Base-by-base conservation (phyloP, 2,329 filamentous ascomycete species). In the Hortaea werneckii region DNA sequence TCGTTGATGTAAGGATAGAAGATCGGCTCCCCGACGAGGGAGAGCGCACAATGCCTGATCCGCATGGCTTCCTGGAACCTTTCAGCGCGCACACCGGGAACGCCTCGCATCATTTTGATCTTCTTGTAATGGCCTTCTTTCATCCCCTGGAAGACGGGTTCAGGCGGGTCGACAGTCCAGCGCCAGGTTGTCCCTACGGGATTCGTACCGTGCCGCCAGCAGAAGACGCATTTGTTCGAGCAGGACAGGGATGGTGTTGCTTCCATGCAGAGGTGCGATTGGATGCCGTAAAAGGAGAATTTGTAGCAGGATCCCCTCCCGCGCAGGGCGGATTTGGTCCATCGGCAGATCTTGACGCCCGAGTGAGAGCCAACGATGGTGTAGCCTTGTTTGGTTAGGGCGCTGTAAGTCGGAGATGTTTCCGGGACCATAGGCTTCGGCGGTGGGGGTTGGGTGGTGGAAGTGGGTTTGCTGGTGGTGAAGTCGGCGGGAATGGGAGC, bases 1-100 rank as follows among this genome's bases (percentile, higher is more conserved):
- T 89, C 84, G 66, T 98, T 95, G 73, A 96, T 96, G 61, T 94
- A 82, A 7, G 92, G 92, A 65, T 96, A 96, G 70, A 96, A 96
- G 57, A 95, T 95, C n/a, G 90, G 90, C 66, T 98, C 90, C 55
- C 92, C 90, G 20, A 98, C 92, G 7, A 98, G 75, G 54, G 82
- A 87, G 40, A 98, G 72, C 0, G 92, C 92, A 64, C 90, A 98
- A 67, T 98, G 90, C 0, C 87, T 78, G 57, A 98, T 95, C 37
- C 81, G 77, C 83, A 95, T 87, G 0, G 89, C 90, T 69, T 96
- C 92, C 5, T 83, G 80, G 60, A 94, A 96, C 3, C 92, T 78
- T 66, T 96, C 90, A 1, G 89, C 86, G 8, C 90, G 79, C 4
- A 96, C 87, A 5, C 92, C 92, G 0, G 92, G 90, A 1, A 96